Evolutionary conservation across 2,329 filamentous ascomycete species (phyloP), one percentile per base, ranked within the genome.

Genomic region (Colletotrichum viniferum): DNA sequence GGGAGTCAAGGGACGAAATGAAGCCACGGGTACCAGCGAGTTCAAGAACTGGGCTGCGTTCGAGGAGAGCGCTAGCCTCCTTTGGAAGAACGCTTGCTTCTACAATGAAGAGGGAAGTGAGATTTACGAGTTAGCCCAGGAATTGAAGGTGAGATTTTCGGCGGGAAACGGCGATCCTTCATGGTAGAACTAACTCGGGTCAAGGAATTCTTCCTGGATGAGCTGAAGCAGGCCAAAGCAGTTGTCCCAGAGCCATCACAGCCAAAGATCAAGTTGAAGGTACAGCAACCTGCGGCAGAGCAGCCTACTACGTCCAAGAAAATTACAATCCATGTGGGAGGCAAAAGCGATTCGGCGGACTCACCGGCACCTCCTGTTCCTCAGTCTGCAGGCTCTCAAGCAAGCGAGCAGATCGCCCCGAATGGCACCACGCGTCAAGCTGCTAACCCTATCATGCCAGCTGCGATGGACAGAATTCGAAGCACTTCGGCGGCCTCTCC

Each of bases 61-160:
- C 78, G 95, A 95, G 82, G 92, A 96, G 69, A 94, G 94, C 80
- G 89, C 95, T 14, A 94, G 92, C 79, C 89, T 95, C 68, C 92
- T 98, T 58, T 98, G 96, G 96, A 90, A 90, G 64, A 98, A 98
- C 83, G 95, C 96, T 0, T 94, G 92, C 80, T 93, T 93, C 74
- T 98, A 96, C 87, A 98, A 98, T 79, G 95, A 98, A 83, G 96
- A 98, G 81, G 94, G 94, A 5, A 98, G 96, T 80, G 94, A 95
- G 18, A 96, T 98, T 67, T 95, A 93, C 77, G 88, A 91, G 26
- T 87, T 97, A 76, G 95, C 95, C 1, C 91, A 92, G 64, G 92
- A 97, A 75, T 90, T 98, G 8, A 93, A 97, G 91, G 95, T 95
- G 86, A 64, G 80, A 24, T 30, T 3, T 14, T 12, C 14, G 16